A percentile compares a stretch with the other conserved stretches of the same genome.
Conservation (phyloP, 306 rosid genomes). For the Bauhinia variegata region DNA sequence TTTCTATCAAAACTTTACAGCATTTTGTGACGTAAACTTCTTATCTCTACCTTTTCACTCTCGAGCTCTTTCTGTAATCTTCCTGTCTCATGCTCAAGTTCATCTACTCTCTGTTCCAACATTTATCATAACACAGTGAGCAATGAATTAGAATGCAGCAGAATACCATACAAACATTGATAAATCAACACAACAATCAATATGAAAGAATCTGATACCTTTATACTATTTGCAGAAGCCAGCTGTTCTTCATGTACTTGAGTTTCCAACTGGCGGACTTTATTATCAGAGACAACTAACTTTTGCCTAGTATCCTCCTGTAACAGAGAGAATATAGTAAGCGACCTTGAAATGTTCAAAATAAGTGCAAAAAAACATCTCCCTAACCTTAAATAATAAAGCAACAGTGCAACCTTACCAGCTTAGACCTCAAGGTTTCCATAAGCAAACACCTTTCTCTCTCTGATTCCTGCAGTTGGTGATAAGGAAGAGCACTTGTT, state of each 20-base stretch:
- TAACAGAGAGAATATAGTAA: constrained; percentile 40
- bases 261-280: constrained; percentile 84
- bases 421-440: constrained; percentile 83
- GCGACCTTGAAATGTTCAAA: constrained; percentile 23
- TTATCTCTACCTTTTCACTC: constrained; percentile 83
- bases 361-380: constrained; percentile 2
- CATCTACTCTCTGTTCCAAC: constrained; percentile 74
- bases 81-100: constrained; percentile 69
- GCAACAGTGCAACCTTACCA: constrained; percentile 58
- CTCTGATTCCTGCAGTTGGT: constrained; percentile 71
- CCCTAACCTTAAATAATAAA: constrained; percentile 20
- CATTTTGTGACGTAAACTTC: constrained; percentile 29
- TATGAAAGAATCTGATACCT: constrained; percentile 43
- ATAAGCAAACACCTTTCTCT: constrained; percentile 67
- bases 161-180: constrained; percentile 33
- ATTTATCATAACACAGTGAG: constrained; percentile 30
- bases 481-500: constrained; percentile 24
- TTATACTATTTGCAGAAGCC: constrained; percentile 61
- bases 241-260: constrained; percentile 69
- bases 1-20: neutral
- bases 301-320: constrained; percentile 91
- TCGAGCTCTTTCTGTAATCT: constrained; percentile 75
- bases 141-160: constrained; percentile 34
- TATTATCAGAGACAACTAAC: constrained; percentile 77
- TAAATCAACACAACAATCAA: constrained; percentile 5